Evolutionary conservation across 345 rosid species (phyloP), one percentile per base, ranked within the genome.

Genomic region (Acer saccharum): DNA sequence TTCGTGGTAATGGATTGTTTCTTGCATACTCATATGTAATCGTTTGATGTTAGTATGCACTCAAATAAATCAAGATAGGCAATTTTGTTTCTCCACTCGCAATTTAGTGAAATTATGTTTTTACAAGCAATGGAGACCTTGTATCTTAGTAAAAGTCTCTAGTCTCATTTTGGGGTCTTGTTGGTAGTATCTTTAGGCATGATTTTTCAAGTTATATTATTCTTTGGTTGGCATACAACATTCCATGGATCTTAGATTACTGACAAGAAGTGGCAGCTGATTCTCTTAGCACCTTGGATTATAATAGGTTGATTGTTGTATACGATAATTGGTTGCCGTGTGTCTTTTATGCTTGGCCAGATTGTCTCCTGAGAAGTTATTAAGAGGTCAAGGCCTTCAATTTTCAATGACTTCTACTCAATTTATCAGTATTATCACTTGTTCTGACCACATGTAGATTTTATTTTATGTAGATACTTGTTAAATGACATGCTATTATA

Each of bases 1-100:
- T 86, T 63, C 75, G 94, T 23, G 93, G 93, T 78, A 61, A 72
- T 60, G 8, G 21, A 7, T 20, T 50, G 21, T 43, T 63, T 29
- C 32, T 29, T 46, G 64, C 14, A 43, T 70, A 25, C 21, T 65
- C 35, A 35, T 52, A 8, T 72, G 52, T 54, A 52, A 35, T 35
- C 21, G 72, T 55, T 48, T 66, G 65, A 68, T 9, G 62, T 25
- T 62, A 50, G 35, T 35, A 10, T 1, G 39, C 13, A 16, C 1
- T 67, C n/a, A 43, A 35, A 43, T n/a, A 7, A 68, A 43, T 10
- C 50, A 17, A 39, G 20, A 18, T 6, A 21, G 25, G 57, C 55
- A 3, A 23, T 13, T 20, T 16, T 54, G 20, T 71, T 54, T 71
- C 16, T 17, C 13, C 46, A 54, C 74, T 71, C 54, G 54, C 44